Evolutionary conservation across 805 yeast genomes (phyloP), one percentile per base, ranked within the genome.

Genomic region (Scheffersomyces ergatensis): DNA sequence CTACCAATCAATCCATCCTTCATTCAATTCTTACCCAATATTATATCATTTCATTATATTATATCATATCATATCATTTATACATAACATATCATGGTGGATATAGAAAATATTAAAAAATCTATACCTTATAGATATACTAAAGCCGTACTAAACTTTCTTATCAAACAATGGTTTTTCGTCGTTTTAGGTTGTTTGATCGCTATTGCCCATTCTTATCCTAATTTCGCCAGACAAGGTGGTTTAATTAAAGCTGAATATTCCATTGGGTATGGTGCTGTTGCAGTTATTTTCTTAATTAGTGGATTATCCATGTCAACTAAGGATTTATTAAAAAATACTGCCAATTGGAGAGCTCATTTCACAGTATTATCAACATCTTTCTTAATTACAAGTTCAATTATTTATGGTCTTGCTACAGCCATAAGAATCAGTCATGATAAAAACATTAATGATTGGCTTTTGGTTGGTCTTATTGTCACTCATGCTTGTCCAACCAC

Each of bases 401-500:
- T 83, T 15, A 81, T 87, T 45, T 89, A 70, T 61, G 96, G 93
- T 2, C 68, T 89, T 39, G 82, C 82, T 33, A 65, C 77, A 40
- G 95, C 87, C 1, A 81, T 89, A 20, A 73, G 74, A 47, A 70
- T 70, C 5, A 77, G 90, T 1, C 45, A 76, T 45, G 74, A 85
- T 54, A 59, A 65, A 1, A 57, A 66, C n/a, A 85, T 89, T 27
- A 83, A 82, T 50, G 72, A 77, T 25, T 88, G 93, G 88, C 75
- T 88, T 50, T 65, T 89, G 17, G 85, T 85, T 12, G 97, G 97
- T 0, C 62, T 89, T 43, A 77, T 89, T 15, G 84, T 88, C 34
- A 85, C 96, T 2, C 86, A 87, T 23, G 77, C 92, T 11, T 86
- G 95, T 59, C 97, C 97, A 21, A 89, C 97, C 7, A 89, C 97